Conservation (phyloP, 148 eudicot species). For the Chenopodium album region DNA sequence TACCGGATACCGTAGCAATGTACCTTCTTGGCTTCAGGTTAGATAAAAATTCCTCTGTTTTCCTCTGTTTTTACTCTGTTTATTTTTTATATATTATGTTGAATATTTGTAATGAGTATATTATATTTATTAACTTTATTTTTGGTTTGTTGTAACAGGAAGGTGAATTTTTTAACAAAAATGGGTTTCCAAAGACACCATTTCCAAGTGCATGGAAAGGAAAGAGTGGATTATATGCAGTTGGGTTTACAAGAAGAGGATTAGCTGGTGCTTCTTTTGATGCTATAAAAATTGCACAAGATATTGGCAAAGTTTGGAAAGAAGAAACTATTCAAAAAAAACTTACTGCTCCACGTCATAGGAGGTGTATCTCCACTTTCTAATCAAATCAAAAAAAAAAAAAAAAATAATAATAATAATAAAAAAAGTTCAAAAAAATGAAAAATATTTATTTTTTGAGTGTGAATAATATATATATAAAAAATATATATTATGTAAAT, state of each 20-base stretch:
- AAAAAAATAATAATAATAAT: neutral
- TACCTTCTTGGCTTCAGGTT: constrained; percentile 93
- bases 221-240: constrained; percentile 77
- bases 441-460: neutral
- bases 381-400: constrained; percentile 21
- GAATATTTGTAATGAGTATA: neutral
- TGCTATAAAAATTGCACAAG: constrained; percentile 64
- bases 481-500: constrained; percentile 15
- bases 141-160: constrained; percentile 41
- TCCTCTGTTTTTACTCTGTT: constrained; percentile 9
- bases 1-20: constrained; percentile 88
- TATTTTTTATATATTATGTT: neutral
- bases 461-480: constrained; percentile 1
- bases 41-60: constrained; percentile 32
- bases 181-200: constrained; percentile 75
- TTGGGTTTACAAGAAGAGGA: constrained; percentile 89
- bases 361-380: constrained; percentile 75
- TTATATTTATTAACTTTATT: constrained; percentile 27
- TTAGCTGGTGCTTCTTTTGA: constrained; percentile 76
- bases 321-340: constrained; percentile 61
- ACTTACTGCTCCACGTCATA: constrained; percentile 54
- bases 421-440: no score
- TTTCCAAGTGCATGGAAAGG: constrained; percentile 87
- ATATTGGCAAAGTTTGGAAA: constrained; percentile 62
- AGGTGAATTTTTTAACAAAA: constrained; percentile 64